These are phyloP conservation scores for Chlamydomonas eustigma DNA, from an alignment of 139 green algal species.

Conservation along the genomic window DNA sequence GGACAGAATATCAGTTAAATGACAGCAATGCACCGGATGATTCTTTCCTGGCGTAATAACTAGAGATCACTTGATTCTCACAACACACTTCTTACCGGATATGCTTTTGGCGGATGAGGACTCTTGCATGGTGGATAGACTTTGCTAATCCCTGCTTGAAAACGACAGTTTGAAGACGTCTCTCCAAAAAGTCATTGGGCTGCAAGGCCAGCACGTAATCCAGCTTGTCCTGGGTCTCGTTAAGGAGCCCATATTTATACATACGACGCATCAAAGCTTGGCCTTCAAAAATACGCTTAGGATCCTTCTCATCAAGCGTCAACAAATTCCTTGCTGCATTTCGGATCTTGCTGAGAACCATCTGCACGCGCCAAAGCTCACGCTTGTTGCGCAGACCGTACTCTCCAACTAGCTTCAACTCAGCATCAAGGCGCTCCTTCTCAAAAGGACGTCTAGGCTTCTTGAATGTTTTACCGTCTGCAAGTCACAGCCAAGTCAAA, in stretches of 20 bases:
- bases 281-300: conserved; percentile 96
- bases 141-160: conserved; percentile 99
- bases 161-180: conserved; percentile 93
- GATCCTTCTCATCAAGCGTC: conserved; percentile 94
- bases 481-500: neutral
- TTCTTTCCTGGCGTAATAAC: too few relatives aligned
- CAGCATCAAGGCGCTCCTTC: conserved; percentile 98
- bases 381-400: conserved; percentile 99
- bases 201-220: conserved; percentile 98
- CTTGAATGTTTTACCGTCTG: conserved; percentile 99
- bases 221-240: conserved; percentile 94
- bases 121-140: conserved; percentile 97
- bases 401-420: conserved; percentile 99
- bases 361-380: conserved; percentile 98
- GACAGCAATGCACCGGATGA: too few relatives aligned
- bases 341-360: conserved; percentile 83
- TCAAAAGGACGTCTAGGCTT: conserved; percentile 98
- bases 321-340: conserved; percentile 93
- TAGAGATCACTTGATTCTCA: too few relatives aligned
- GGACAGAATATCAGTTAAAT: too few relatives aligned
- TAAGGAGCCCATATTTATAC: conserved; percentile 96
- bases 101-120: conserved; percentile 97
- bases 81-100: conserved; percentile 72
- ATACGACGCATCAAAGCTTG: conserved; percentile 93
- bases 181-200: conserved; percentile 86